A percentile compares a stretch with the other conserved stretches of the same genome.
Evolutionary conservation across 352 stramenopile genomes (phyloP).

Genomic region (Globisporangium apiculatum): DNA sequence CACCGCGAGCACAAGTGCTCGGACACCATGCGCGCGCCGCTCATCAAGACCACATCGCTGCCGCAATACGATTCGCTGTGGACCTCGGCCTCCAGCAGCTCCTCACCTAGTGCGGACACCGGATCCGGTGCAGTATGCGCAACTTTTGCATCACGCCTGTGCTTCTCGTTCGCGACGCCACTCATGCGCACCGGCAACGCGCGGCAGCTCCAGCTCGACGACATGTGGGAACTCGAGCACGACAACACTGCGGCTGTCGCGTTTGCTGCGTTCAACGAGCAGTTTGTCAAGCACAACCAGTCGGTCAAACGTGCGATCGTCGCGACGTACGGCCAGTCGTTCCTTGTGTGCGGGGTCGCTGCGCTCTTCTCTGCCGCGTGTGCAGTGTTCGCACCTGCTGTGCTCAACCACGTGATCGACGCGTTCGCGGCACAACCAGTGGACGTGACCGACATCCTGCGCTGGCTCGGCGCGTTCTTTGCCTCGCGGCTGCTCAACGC

Average conservation of each 20-base stretch:
- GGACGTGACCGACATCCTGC: constrained; percentile 16
- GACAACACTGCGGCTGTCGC: constrained; percentile 18
- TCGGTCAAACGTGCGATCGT: constrained; percentile 22
- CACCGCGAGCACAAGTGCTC: no score
- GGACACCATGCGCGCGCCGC: no score
- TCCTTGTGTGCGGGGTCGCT: constrained; percentile 22
- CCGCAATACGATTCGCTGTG: no score
- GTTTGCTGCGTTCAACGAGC: constrained; percentile 19
- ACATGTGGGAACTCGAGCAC: constrained; percentile 34
- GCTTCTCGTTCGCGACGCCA: constrained; percentile 38
- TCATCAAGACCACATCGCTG: no score
- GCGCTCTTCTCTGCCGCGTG: constrained; percentile 24
- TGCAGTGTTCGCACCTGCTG: constrained; percentile 30
- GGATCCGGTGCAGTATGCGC: no score
- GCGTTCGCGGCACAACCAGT: constrained; percentile 18
- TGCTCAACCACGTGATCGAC: constrained; percentile 41
- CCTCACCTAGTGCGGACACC: no score
- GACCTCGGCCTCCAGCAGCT: no score
- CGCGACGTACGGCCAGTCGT: constrained; percentile 16
- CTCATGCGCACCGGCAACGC: constrained; percentile 34
- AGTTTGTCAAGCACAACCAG: constrained; percentile 15
- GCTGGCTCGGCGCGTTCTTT: constrained; percentile 45
- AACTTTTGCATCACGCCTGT: constrained; percentile 13
- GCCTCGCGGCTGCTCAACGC: constrained; percentile 22
- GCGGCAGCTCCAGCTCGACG: constrained; percentile 29